Percentiles rank a stretch among this genome's conserved stretches.
Conservation (phyloP, 306 rosid species). For the Rosa chinensis region DNA sequence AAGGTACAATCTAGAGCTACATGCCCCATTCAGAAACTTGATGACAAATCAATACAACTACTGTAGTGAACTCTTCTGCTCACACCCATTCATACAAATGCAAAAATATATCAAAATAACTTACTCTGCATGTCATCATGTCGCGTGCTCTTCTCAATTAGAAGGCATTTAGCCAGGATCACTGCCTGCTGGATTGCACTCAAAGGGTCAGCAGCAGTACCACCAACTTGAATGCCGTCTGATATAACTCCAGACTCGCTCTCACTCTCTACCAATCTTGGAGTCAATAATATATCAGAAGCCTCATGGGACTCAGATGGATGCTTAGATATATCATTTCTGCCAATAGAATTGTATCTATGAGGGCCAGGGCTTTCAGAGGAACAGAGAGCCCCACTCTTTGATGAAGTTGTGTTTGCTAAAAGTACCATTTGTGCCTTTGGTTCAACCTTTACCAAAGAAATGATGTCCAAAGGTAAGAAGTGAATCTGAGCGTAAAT, state of each 20-base stretch:
- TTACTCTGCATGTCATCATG: constrained; percentile 94
- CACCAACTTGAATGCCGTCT: constrained; percentile 47
- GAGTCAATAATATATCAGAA: constrained; percentile 66
- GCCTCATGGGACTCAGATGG: constrained; percentile 38
- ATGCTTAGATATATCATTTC: constrained; percentile 30
- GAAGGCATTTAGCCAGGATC: constrained; percentile 78
- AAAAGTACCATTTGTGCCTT: constrained; percentile 88
- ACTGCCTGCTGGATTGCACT: constrained; percentile 70
- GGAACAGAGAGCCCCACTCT: constrained; percentile 25
- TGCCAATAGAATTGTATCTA: constrained; percentile 32
- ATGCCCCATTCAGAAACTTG: background rate
- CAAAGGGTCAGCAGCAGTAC: constrained; percentile 41
- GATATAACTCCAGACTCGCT: constrained; percentile 38
- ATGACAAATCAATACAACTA: background rate
- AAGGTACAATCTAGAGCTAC: background rate
- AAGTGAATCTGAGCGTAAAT: constrained; percentile 3
- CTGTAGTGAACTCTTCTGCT: background rate
- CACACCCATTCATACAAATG: background rate
- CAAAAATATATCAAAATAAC: constrained; percentile 21
- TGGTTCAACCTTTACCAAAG: constrained; percentile 66
- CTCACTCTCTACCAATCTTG: constrained; percentile 55
- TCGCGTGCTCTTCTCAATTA: constrained; percentile 84
- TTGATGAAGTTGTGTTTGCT: constrained; percentile 47
- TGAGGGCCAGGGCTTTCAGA: constrained; percentile 32
- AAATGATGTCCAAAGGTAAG: constrained; percentile 24